Conservation (phyloP, 176 grass and related monocot genomes). For the Oryza meridionalis region DNA sequence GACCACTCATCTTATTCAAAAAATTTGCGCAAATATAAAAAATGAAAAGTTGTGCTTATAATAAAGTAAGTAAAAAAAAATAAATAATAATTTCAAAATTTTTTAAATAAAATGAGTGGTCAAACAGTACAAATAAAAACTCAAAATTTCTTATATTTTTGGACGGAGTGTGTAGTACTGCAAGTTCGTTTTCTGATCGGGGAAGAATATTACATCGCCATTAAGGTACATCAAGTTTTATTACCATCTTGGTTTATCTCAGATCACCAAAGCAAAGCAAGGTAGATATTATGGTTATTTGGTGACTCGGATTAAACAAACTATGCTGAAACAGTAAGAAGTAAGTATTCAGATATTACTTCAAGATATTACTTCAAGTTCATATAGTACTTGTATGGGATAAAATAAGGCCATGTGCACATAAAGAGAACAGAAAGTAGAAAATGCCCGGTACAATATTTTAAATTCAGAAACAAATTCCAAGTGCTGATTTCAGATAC, state of each 20-base stretch:
- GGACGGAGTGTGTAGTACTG: too few relatives aligned
- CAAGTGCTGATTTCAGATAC: not conserved
- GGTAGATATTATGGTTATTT: not conserved
- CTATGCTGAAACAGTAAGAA: not conserved
- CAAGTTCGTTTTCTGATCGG: not conserved
- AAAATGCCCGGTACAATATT: not conserved
- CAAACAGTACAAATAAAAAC: too few relatives aligned
- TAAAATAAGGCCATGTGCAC: not conserved
- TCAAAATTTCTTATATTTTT: too few relatives aligned
- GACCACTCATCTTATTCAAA: too few relatives aligned
- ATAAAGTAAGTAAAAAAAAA: too few relatives aligned
- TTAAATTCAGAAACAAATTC: not conserved
- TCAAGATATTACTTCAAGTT: not conserved
- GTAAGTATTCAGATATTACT: not conserved
- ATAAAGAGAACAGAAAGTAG: not conserved
- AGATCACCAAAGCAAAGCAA: not conserved
- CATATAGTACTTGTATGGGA: not conserved
- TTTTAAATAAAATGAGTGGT: too few relatives aligned
- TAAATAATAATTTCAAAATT: too few relatives aligned
- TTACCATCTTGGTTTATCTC: not conserved
- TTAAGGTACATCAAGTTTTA: not conserved
- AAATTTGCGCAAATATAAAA: too few relatives aligned
- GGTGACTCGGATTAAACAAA: not conserved
- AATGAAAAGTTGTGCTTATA: too few relatives aligned
- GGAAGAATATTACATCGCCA: not conserved